Conservation (phyloP, 2,329 filamentous ascomycete species). For the Pochonia chlamydosporia region DNA sequence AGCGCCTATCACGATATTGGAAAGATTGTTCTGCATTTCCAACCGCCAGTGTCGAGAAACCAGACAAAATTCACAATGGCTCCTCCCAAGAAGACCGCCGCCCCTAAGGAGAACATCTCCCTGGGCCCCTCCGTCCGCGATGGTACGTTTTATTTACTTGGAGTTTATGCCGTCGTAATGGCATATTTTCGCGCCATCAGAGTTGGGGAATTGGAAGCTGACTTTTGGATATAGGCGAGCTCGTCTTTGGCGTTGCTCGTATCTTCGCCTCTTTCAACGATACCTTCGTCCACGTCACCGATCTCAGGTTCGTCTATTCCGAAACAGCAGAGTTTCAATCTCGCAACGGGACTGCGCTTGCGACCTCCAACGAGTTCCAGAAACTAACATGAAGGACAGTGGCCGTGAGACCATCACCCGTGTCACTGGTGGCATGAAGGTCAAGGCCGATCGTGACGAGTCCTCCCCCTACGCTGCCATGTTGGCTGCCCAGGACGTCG, state of each 20-base stretch:
- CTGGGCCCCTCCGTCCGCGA: slow-evolving; percentile 95
- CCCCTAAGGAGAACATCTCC: slow-evolving; percentile 95
- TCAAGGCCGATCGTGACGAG: slow-evolving; percentile 99
- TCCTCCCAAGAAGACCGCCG: slow-evolving; percentile 83
- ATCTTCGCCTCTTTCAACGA: slow-evolving; percentile 94
- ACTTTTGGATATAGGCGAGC: slow-evolving; percentile 60
- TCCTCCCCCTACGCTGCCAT: slow-evolving; percentile 99
- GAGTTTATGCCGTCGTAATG: background rate
- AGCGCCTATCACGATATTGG: slow-evolving; percentile 19
- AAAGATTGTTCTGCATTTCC: slow-evolving; percentile 23
- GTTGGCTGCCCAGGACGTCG: slow-evolving; percentile 99
- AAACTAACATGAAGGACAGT: slow-evolving; percentile 47
- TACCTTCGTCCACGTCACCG: slow-evolving; percentile 97
- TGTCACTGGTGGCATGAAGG: slow-evolving; percentile 99
- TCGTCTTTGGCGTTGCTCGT: slow-evolving; percentile 95
- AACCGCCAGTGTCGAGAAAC: slow-evolving; percentile 28
- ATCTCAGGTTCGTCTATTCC: slow-evolving; percentile 71
- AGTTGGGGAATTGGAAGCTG: slow-evolving; percentile 7
- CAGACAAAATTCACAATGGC: slow-evolving; percentile 58
- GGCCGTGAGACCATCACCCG: slow-evolving; percentile 99
- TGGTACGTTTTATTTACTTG: slow-evolving; percentile 48
- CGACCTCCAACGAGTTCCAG: background rate
- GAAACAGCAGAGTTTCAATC: background rate
- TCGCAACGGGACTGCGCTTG: background rate
- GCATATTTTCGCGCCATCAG: background rate